A percentile compares a stretch with the other conserved stretches of the same genome.
Evolutionary conservation across 2,329 filamentous ascomycete species (phyloP).

Genomic region (Thelonectria discophora): DNA sequence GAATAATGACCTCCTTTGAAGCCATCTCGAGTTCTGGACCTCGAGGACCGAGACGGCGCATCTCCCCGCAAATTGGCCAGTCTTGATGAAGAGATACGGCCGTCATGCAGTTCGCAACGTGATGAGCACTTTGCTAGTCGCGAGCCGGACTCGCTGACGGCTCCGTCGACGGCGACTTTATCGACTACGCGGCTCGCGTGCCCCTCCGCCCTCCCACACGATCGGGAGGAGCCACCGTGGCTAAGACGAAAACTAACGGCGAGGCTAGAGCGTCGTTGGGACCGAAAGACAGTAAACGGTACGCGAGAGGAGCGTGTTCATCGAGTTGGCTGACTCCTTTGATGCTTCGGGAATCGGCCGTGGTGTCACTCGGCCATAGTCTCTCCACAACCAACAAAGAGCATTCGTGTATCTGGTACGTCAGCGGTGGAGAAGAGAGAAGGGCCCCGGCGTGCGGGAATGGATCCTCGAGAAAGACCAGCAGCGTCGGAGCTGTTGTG

Average conservation of each 20-base stretch:
- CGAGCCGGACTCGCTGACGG: background rate
- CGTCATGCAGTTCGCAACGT: background rate
- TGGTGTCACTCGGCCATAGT: background rate
- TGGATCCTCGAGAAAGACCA: constrained; percentile 12
- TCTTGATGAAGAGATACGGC: background rate
- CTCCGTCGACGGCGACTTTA: background rate
- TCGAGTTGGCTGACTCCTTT: background rate
- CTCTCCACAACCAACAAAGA: background rate
- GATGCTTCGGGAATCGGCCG: constrained; percentile 2
- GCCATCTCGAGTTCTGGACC: background rate
- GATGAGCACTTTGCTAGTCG: background rate
- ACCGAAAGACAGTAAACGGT: background rate
- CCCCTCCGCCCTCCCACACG: background rate
- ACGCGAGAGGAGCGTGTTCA: background rate
- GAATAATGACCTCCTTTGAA: background rate
- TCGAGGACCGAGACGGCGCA: background rate
- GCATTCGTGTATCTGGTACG: constrained; percentile 23
- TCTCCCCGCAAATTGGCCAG: background rate
- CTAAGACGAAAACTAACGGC: background rate
- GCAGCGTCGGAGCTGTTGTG: background rate
- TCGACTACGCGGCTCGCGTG: constrained; percentile 2
- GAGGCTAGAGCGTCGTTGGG: background rate
- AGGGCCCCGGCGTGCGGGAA: constrained; percentile 13
- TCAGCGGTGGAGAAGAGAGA: constrained; percentile 21
- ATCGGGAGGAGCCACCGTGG: constrained; percentile 4